Conservation (phyloP, 345 rosid species). For the Bruguiera gymnorhiza region DNA sequence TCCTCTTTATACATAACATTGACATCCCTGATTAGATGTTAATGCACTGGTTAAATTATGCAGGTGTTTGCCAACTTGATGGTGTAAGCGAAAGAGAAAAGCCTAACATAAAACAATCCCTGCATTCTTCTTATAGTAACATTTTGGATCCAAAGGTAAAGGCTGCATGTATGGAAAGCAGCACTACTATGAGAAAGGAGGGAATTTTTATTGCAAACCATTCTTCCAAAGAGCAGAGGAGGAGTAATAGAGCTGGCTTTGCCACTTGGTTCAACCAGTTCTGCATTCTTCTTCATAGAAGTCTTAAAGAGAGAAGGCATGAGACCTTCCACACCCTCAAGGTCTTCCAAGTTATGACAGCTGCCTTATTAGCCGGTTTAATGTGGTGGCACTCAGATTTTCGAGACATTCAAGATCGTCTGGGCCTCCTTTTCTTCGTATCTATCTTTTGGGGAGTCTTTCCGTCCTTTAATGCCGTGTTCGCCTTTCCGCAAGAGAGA, state of each 20-base stretch:
- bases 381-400: conserved; percentile 98
- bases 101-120: conserved; percentile 59
- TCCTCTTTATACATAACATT: not conserved
- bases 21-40: not conserved
- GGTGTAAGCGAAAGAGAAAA: conserved; percentile 55
- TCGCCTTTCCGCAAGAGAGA: conserved; percentile 90
- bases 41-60: not conserved
- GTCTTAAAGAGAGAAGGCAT: conserved; percentile 77
- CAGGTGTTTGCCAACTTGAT: conserved; percentile 66
- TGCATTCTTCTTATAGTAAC: conserved; percentile 50
- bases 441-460: conserved; percentile 94
- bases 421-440: conserved; percentile 81
- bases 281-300: conserved; percentile 68
- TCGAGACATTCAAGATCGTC: conserved; percentile 65
- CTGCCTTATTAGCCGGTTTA: conserved; percentile 58
- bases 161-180: conserved; percentile 41
- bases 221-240: conserved; percentile 19
- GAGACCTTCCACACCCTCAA: conserved; percentile 72
- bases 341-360: conserved; percentile 72
- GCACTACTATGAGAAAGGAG: conserved; percentile 21
- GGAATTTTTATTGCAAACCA: conserved; percentile 4
- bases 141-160: conserved; percentile 60
- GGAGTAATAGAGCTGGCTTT: conserved; percentile 19
- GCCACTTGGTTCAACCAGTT: conserved; percentile 69
- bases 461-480: conserved; percentile 78